These are phyloP conservation scores for Stenogyne calaminthoides DNA, from an alignment of 305 asterid species.

Conservation along the genomic window DNA sequence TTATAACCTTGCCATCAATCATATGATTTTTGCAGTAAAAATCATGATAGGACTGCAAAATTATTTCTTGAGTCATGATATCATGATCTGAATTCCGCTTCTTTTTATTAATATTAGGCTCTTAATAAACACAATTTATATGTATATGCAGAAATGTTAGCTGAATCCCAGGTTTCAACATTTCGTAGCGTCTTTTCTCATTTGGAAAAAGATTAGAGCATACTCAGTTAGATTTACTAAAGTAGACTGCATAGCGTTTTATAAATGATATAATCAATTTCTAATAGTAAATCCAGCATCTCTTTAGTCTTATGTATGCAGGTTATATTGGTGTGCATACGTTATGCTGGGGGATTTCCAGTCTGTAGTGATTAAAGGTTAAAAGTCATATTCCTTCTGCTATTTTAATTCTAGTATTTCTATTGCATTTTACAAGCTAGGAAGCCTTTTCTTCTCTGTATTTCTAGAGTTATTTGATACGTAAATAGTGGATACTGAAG, in stretches of 20 bases:
- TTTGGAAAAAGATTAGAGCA: background rate
- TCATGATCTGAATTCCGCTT: background rate
- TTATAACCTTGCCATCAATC: background rate
- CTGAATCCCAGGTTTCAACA: background rate
- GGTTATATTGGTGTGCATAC: slow-evolving; percentile 1
- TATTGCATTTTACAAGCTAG: no score
- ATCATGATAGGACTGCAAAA: background rate
- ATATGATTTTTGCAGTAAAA: slow-evolving; percentile 2
- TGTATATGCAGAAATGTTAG: background rate
- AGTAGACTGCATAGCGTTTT: background rate
- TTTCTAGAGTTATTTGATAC: background rate
- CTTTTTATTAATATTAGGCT: background rate
- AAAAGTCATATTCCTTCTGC: slow-evolving; percentile 7
- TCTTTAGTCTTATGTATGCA: slow-evolving; percentile 20
- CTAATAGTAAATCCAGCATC: slow-evolving; percentile 11
- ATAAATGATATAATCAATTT: slow-evolving; percentile 23
- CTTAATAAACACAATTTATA: background rate
- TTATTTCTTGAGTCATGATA: background rate
- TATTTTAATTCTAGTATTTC: slow-evolving; percentile 2
- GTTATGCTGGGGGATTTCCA: slow-evolving; percentile 24
- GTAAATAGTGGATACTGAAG: background rate
- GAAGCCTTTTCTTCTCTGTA: background rate
- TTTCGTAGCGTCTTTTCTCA: background rate
- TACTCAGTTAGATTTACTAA: background rate
- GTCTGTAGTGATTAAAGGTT: slow-evolving; percentile 6